These are phyloP conservation scores for Phialemonium atrogriseum DNA, from an alignment of 2,329 filamentous ascomycete genomes.

Conservation along the genomic window DNA sequence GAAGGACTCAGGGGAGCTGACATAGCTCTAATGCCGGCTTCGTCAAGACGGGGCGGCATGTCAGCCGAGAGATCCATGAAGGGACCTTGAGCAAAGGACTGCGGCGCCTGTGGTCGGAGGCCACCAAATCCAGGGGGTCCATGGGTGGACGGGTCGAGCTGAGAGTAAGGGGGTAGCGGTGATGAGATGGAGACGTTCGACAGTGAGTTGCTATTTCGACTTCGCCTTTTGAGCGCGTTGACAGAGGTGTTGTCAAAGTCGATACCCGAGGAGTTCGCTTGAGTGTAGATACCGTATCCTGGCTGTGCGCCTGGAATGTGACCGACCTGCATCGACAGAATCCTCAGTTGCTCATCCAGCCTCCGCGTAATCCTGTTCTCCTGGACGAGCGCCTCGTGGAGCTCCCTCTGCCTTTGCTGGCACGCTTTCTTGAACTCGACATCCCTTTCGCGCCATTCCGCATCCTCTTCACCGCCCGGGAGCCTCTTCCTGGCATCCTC, in stretches of 20 bases:
- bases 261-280: constrained; percentile 32
- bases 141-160: constrained; percentile 22
- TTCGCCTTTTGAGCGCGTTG: constrained; percentile 37
- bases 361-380: constrained; percentile 39
- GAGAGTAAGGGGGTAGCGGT: constrained; percentile 27
- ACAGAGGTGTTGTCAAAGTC: constrained; percentile 38
- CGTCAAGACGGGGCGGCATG: constrained; percentile 39
- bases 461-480: constrained; percentile 52
- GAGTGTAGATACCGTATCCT: constrained; percentile 31
- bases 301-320: constrained; percentile 18
- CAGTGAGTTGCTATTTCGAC: constrained; percentile 38
- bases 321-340: constrained; percentile 38
- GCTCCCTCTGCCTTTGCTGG: constrained; percentile 41
- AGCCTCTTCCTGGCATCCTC: constrained; percentile 62
- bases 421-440: constrained; percentile 46
- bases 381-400: constrained; percentile 40
- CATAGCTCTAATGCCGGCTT: constrained; percentile 53
- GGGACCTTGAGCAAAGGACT: constrained; percentile 43
- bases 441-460: constrained; percentile 44
- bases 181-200: constrained; percentile 32
- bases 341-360: constrained; percentile 37
- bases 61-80: constrained; percentile 41
- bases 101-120: constrained; percentile 28
- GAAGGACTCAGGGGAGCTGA: constrained; percentile 70
- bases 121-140: constrained; percentile 41